Evolutionary conservation across 305 asterid species (phyloP), one percentile per base, ranked within the genome.

Genomic region (Solanum aculeatissimum): DNA sequence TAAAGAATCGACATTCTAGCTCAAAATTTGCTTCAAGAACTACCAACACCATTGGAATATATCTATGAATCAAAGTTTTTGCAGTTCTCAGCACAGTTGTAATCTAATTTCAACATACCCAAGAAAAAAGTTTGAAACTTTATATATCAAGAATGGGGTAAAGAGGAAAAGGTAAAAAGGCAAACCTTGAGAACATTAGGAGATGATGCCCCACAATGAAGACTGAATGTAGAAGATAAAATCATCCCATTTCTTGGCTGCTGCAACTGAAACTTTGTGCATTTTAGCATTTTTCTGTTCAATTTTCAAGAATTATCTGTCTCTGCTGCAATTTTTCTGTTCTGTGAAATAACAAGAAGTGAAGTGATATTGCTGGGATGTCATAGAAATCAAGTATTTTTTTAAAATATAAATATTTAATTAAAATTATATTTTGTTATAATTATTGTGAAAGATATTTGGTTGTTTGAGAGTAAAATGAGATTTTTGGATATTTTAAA

Each of bases 121-220:
- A 62, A 58, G 74, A 16, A 86, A 74, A 11, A 19, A 21, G 9
- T 9, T 8, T 18, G 29, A 83, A 25, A 18, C 38, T 19, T 57
- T 43, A 65, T 43, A 65, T 5, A 8, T 15, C 77, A 79, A 55
- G 2, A 63, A 9, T 38, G 16, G 9, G 65, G 3, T 82, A 69
- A 27, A 53, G 9, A 84, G n/a, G 49, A 55, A 9, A 55, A 66
- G 27, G 23, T 21, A 57, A 47, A 85, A 80, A 85, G 71, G 78
- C 65, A 45, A 40, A 92, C 96, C 94, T 90, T 91, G 80, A 85
- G 8, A 81, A 83, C 68, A 78, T 62, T 79, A 4, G 91, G 72
- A 43, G 60, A 77, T 49, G 54, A 74, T 51, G 87, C 66, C 27
- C 71, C 84, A 53, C 51, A 84, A 51, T 86, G 85, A 45, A 88